Evolutionary conservation across 768 basidiomycete genomes (phyloP), one percentile per base, ranked within the genome.

Genomic region (Auricularia sp.): DNA sequence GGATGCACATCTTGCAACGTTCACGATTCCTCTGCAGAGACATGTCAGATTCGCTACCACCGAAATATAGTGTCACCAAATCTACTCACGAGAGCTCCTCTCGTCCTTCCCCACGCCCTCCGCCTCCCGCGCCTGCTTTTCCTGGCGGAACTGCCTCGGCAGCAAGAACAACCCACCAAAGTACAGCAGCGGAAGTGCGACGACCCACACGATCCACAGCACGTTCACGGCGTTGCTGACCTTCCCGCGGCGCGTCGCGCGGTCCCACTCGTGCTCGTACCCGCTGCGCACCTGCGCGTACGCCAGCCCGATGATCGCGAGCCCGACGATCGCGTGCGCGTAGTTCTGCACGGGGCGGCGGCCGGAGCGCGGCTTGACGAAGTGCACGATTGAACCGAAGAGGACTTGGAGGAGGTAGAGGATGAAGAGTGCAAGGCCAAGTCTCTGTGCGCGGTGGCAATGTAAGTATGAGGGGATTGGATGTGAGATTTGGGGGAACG

Each of bases 271-370:
- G 6, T 63, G 61, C 36, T 74, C 72, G 70, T 76, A 83, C 2
- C 83, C 83, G 18, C 73, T 74, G 58, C 78, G 74, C 16, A 82
- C 81, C 71, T 85, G 82, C 67, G 78, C 83, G 56, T 82, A 73
- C 33, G 82, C 77, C 10, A 84, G 73, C 6, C 70, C 80, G 62
- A 87, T 78, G 61, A 82, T 79, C 10, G 76, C 59, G 36, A 86
- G 69, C 0, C 85, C 86, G 1, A 85, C 64, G 14, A 83, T 65
- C 13, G 82, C 85, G 68, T 88, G 86, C 34, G 80, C 36, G 70
- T 84, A 86, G 70, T 88, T 86, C 67, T 81, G 85, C 56, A 77
- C 71, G 8, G 81, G 85, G 35, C 81, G 81, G 35, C 74, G 56
- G 45, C 44, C 64, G 34, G 29, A n/a, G 54, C 29, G 29, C 29